Conservation (phyloP, 768 basidiomycete genomes). For the Pleurotus salmoneostramineus region DNA sequence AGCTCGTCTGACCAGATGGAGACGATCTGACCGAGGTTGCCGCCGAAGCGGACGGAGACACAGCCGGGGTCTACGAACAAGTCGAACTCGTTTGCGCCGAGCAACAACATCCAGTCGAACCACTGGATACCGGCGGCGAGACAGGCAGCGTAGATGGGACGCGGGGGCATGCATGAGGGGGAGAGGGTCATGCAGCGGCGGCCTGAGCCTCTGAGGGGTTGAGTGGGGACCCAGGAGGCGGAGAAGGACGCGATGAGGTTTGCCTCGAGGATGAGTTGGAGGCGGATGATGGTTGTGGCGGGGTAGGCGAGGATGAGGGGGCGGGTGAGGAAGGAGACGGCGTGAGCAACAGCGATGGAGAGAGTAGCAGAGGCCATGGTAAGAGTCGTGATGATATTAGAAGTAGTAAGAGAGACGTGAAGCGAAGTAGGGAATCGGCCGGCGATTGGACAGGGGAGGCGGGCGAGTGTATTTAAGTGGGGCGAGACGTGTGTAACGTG, state of each 20-base stretch:
- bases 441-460: constrained; percentile 44
- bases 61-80: constrained; percentile 80
- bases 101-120: constrained; percentile 73
- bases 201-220: constrained; percentile 66
- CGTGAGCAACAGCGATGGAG: constrained; percentile 67
- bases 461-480: background rate
- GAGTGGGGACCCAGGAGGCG: constrained; percentile 58
- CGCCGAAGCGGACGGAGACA: constrained; percentile 61
- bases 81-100: constrained; percentile 72
- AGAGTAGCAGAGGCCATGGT: constrained; percentile 46
- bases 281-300: constrained; percentile 59
- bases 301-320: constrained; percentile 56
- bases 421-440: constrained; percentile 47
- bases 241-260: constrained; percentile 71
- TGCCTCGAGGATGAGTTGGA: constrained; percentile 68
- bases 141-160: constrained; percentile 68
- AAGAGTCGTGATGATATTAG: constrained; percentile 15
- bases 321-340: constrained; percentile 69
- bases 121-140: constrained; percentile 68
- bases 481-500: constrained; percentile 11
- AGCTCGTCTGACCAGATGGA: constrained; percentile 68
- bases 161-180: constrained; percentile 64
- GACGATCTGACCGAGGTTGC: constrained; percentile 35
- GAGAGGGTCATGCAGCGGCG: constrained; percentile 75
- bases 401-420: constrained; percentile 8